phyloP scores from a whole-genome alignment of 805 yeast genomes.

The Barnettozyma populi region DNA sequence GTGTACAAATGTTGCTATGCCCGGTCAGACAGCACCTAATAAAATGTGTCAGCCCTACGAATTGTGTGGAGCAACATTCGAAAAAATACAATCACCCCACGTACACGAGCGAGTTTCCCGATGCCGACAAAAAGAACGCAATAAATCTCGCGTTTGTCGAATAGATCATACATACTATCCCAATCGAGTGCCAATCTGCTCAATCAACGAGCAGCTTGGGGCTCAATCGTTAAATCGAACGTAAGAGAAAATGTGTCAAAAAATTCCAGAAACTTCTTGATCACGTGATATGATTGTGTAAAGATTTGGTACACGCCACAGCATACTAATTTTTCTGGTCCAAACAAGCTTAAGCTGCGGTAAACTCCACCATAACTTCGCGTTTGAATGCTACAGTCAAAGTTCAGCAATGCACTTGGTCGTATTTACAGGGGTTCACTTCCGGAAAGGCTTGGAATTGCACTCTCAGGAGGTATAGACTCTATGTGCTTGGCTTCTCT shows the following conservation, averaged over 20 bases:
- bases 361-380: too few relatives aligned
- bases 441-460: constrained; percentile 40
- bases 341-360: too few relatives aligned
- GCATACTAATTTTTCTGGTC: too few relatives aligned
- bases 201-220: too few relatives aligned
- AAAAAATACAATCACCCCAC: not conserved
- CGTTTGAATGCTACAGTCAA: not conserved
- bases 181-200: not conserved
- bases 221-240: too few relatives aligned
- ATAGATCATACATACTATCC: not conserved
- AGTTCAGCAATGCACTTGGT: not conserved
- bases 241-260: not conserved
- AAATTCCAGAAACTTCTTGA: not conserved
- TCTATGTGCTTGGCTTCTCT: constrained; percentile 64
- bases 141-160: too few relatives aligned
- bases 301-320: not conserved
- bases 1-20: too few relatives aligned
- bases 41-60: not conserved
- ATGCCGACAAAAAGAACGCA: not conserved
- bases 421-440: not conserved
- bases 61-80: not conserved
- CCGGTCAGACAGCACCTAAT: not conserved
- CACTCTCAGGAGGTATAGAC: constrained; percentile 79
- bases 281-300: not conserved
- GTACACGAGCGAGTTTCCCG: not conserved